Base-by-base conservation (phyloP, 2,329 filamentous ascomycete genomes). In the Aspergillus sp. region DNA sequence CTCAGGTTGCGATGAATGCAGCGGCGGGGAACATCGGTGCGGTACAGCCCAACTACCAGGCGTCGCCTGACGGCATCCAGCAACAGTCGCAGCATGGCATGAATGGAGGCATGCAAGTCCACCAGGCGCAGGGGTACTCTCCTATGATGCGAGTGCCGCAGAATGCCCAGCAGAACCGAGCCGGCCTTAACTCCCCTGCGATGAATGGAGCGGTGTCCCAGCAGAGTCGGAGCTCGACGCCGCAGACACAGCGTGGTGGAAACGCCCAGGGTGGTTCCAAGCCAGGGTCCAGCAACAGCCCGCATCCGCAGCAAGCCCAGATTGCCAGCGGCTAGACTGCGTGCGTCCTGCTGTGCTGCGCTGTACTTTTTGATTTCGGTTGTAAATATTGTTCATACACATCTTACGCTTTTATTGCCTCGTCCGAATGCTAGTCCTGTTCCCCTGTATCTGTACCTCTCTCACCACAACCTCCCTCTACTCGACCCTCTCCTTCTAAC, bases 61-160 rank as follows among this genome's bases (percentile, higher is more conserved):
- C 59, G 15, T 46, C 60, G 4, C 56, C 60, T 30, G 60, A 64
- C 38, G 46, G 45, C 22, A 60, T 62, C 57, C 34, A 22, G 10
- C 55, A 53, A 29, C 45, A 55, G 7, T 46, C 58, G 26, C 57
- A 55, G 35, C 29, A 48, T 16, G 45, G 44, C 17, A 52, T 61
- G 43, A 62, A 57, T 29, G 55, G 58, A 5, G 47, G 43, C 12
- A 61, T 68, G 49, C 64, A 66, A 37, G 61, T 60, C 16, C 58
- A 63, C 33, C 68, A 71, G 42, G 51, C 65, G 14, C 68, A 69
- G 43, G 57, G 64, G 12, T 72, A 68, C 44, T 68, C 69, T 22
- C 67, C 68, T n/a, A 64, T 70, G 57, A 63, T 72, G 58, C 61
- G 68, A 25, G 65, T 68, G 31, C 63, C 70, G 19, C 69, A 72